Conservation (phyloP, 1,139 yeast species). For the Scheffersomyces cryptocercus region DNA sequence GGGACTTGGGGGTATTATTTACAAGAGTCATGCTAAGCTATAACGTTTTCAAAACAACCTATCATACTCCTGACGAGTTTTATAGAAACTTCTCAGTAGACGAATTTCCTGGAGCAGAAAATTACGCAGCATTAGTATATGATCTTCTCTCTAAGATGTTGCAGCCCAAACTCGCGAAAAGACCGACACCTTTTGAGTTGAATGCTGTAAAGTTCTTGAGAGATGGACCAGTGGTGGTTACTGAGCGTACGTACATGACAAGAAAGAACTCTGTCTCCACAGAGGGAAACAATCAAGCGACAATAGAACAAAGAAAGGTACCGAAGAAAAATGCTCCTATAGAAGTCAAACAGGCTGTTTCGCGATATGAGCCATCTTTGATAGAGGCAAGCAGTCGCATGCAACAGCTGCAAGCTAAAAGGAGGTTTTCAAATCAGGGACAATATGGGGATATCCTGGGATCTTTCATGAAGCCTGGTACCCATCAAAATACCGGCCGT, state of each 20-base stretch:
- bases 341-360: not conserved
- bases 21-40: conserved; percentile 69
- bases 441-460: not conserved
- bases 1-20: conserved; percentile 86
- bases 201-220: conserved; percentile 81
- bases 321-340: not conserved
- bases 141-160: conserved; percentile 72
- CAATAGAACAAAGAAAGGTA: not conserved
- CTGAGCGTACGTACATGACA: not conserved
- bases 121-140: conserved; percentile 43
- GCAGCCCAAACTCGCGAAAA: conserved; percentile 62
- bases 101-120: conserved; percentile 31
- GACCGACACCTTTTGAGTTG: conserved; percentile 82
- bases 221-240: conserved; percentile 50
- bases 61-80: conserved; percentile 63
- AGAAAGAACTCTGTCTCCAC: conserved; percentile 1
- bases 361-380: not conserved
- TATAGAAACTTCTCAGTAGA: conserved; percentile 42
- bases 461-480: conserved; percentile 3
- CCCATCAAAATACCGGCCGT: conserved; percentile 26
- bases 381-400: not conserved
- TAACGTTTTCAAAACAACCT: conserved; percentile 45
- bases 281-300: conserved; percentile 14
- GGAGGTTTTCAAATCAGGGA: not conserved
- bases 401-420: not conserved